Percentiles rank a stretch among this genome's conserved stretches.
phyloP scores from a whole-genome alignment of 345 rosid species.

The rapeseed (Brassica napus) region Da-Ae NC_063439.1:19454501-19455000 shows the following conservation, averaged over 20 bases:
- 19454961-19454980: constrained; percentile 46
- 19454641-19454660: constrained; percentile 96
- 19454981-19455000: constrained; percentile 91
- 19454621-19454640: constrained; percentile 97
- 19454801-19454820: constrained; percentile 95
- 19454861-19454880: constrained; percentile 98
- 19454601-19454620: constrained; percentile 38
- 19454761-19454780: constrained; percentile 89
- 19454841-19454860: constrained; percentile 93
- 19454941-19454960: not conserved
- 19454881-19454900: constrained; percentile 8
- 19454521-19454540: not conserved
- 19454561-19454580: not conserved
- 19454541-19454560: not conserved
- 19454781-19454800: constrained; percentile 97
- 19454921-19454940: not conserved
- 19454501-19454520: not conserved
- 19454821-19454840: constrained; percentile 72
- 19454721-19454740: too few species aligned
- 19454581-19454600: not conserved
- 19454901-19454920: not conserved
- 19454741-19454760: not conserved
- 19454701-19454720: constrained; percentile 2
- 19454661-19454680: constrained; percentile 93
- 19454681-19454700: constrained; percentile 86